Conservation (phyloP, 2,329 filamentous ascomycete genomes). For the Exophiala spinifera region DNA sequence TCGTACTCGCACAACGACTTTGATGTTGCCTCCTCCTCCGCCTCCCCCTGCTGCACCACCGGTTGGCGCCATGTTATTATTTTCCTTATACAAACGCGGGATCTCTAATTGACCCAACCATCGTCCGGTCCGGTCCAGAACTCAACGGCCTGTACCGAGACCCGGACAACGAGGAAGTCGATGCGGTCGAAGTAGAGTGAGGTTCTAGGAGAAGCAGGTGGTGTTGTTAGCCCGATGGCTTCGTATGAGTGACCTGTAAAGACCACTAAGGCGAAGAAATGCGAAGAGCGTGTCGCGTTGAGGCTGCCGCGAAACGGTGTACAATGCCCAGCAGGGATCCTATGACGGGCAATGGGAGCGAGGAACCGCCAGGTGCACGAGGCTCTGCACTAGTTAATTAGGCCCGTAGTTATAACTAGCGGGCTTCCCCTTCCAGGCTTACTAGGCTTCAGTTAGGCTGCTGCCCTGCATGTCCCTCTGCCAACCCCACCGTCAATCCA, state of each 20-base stretch:
- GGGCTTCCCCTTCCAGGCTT: background rate
- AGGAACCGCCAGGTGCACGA: background rate
- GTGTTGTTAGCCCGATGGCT: background rate
- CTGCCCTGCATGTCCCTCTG: too few relatives aligned
- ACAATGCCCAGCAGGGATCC: background rate
- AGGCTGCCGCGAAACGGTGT: constrained; percentile 1
- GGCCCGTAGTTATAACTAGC: too few relatives aligned
- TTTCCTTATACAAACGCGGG: constrained; percentile 14
- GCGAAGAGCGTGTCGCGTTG: constrained; percentile 15
- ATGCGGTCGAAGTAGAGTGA: background rate
- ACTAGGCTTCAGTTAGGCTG: background rate
- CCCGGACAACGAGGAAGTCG: background rate
- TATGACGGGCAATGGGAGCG: background rate
- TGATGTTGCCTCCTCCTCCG: constrained; percentile 87
- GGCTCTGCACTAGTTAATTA: too few relatives aligned
- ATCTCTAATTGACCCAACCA: constrained; percentile 3
- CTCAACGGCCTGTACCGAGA: background rate
- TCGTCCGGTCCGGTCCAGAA: constrained; percentile 9
- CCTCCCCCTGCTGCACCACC: constrained; percentile 17
- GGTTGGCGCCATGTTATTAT: constrained; percentile 58
- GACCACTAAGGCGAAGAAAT: background rate
- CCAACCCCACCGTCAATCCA: background rate
- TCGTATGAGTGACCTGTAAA: background rate
- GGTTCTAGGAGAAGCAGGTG: background rate
- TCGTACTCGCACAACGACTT: constrained; percentile 95